These are phyloP conservation scores for Anthoceros angustus DNA, from an alignment of 225 moss, liverwort and hornwort genomes.

Conservation along the genomic window DNA sequence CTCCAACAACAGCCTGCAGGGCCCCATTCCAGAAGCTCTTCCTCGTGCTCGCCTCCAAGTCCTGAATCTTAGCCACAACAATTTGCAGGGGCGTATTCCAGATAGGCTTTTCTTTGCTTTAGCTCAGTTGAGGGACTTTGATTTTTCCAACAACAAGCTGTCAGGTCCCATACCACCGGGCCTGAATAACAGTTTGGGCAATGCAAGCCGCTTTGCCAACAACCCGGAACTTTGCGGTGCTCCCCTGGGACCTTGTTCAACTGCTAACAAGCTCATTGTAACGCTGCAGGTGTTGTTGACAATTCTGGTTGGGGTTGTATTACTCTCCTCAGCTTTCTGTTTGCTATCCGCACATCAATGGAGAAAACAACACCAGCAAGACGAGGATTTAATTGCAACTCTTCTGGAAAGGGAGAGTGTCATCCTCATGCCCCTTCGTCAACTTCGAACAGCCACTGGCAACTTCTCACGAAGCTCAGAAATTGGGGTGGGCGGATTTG, in stretches of 20 bases:
- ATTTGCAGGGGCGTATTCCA: conserved; percentile 2
- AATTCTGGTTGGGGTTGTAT: background rate
- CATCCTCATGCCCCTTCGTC: background rate
- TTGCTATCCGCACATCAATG: background rate
- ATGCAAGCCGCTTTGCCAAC: conserved; percentile 3
- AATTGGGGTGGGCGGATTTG: background rate
- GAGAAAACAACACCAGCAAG: conserved; percentile 10
- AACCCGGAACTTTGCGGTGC: conserved; percentile 9
- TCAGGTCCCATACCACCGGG: background rate
- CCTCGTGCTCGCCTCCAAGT: background rate
- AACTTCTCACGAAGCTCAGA: conserved; percentile 6
- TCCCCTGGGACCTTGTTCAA: conserved; percentile 2
- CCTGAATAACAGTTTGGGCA: background rate
- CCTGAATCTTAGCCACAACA: conserved; percentile 4
- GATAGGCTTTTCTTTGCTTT: background rate
- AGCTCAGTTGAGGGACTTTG: background rate
- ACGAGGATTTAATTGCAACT: conserved; percentile 8
- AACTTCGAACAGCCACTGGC: conserved; percentile 6
- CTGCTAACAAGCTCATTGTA: background rate
- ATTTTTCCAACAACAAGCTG: conserved; percentile 6
- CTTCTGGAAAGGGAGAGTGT: conserved; percentile 1
- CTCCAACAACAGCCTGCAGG: too few relatives aligned
- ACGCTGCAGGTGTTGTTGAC: conserved; percentile 1
- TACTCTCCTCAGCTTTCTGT: background rate
- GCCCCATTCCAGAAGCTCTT: background rate